Evolutionary conservation across 2,329 filamentous ascomycete genomes (phyloP).

Genomic region (Drechmeria coniospora): DNA sequence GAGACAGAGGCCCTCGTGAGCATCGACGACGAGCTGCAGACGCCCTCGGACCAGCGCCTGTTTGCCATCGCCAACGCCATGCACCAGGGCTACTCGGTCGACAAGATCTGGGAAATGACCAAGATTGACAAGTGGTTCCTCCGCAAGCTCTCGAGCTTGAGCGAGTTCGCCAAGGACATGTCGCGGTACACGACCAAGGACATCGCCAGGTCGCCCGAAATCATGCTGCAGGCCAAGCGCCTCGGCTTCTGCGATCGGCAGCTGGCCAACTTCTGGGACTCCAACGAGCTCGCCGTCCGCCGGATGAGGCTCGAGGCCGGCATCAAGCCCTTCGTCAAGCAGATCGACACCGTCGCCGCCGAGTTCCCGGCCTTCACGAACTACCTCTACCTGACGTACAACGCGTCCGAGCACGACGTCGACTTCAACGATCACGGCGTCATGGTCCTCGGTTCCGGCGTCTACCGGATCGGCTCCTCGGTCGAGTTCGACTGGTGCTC

Average conservation of each 20-base stretch:
- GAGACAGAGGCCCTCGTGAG: slow-evolving; percentile 87
- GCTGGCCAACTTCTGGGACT: slow-evolving; percentile 84
- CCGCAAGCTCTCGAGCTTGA: slow-evolving; percentile 77
- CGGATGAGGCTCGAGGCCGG: slow-evolving; percentile 71
- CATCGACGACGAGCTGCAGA: slow-evolving; percentile 90
- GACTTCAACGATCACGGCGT: slow-evolving; percentile 77
- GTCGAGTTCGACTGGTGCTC: slow-evolving; percentile 99
- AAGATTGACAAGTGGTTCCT: slow-evolving; percentile 99
- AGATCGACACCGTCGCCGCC: slow-evolving; percentile 95
- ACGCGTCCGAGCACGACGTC: slow-evolving; percentile 74
- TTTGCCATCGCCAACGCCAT: slow-evolving; percentile 98
- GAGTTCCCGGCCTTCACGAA: slow-evolving; percentile 93
- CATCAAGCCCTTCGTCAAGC: slow-evolving; percentile 83
- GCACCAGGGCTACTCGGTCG: slow-evolving; percentile 81
- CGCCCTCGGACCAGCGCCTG: slow-evolving; percentile 88
- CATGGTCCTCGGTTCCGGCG: slow-evolving; percentile 91
- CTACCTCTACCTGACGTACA: slow-evolving; percentile 94
- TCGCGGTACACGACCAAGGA: slow-evolving; percentile 48
- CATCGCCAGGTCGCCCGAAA: slow-evolving; percentile 43
- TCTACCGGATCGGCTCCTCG: slow-evolving; percentile 92
- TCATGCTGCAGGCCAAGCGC: slow-evolving; percentile 76
- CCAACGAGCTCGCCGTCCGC: slow-evolving; percentile 82
- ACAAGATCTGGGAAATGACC: slow-evolving; percentile 96
- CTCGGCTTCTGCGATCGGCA: slow-evolving; percentile 91
- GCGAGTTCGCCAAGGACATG: slow-evolving; percentile 75